A percentile compares a stretch with the other conserved stretches of the same genome.
Conservation (phyloP, 345 rosid species). For the Anastatica hierochuntica region DNA sequence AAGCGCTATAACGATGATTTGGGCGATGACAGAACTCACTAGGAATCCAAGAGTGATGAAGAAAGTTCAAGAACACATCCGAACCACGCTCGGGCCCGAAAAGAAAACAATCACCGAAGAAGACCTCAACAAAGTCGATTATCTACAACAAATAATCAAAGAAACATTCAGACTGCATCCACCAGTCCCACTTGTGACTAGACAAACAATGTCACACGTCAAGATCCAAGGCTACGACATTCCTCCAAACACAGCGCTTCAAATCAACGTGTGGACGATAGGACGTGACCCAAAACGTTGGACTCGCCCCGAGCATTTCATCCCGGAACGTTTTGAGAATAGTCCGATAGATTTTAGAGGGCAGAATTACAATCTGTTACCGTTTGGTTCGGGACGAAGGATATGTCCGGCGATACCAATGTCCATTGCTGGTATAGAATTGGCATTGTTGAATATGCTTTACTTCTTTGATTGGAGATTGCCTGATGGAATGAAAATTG, state of each 20-base stretch:
- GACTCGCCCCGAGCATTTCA: slow-evolving; percentile 35
- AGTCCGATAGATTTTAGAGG: slow-evolving; percentile 33
- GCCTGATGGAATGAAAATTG: background rate
- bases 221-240: slow-evolving; percentile 34
- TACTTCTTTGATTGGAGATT: slow-evolving; percentile 20
- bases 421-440: slow-evolving; percentile 2
- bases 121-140: slow-evolving; percentile 51
- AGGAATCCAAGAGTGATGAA: slow-evolving; percentile 45
- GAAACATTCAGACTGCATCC: slow-evolving; percentile 68
- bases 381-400: slow-evolving; percentile 47
- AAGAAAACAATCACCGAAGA: slow-evolving; percentile 33
- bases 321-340: slow-evolving; percentile 36
- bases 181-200: slow-evolving; percentile 30
- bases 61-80: slow-evolving; percentile 46
- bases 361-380: slow-evolving; percentile 26
- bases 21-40: no score
- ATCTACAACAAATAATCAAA: slow-evolving; percentile 41
- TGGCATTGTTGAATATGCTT: slow-evolving; percentile 10
- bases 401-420: slow-evolving; percentile 30
- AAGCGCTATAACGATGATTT: slow-evolving; percentile 37
- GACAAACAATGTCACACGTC: slow-evolving; percentile 34
- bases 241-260: slow-evolving; percentile 33
- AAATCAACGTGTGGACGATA: slow-evolving; percentile 38
- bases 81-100: slow-evolving; percentile 31
- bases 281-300: slow-evolving; percentile 36